Base-by-base conservation (phyloP, 1,284 basidiomycete genomes). In the Omphalotus olearius region DNA sequence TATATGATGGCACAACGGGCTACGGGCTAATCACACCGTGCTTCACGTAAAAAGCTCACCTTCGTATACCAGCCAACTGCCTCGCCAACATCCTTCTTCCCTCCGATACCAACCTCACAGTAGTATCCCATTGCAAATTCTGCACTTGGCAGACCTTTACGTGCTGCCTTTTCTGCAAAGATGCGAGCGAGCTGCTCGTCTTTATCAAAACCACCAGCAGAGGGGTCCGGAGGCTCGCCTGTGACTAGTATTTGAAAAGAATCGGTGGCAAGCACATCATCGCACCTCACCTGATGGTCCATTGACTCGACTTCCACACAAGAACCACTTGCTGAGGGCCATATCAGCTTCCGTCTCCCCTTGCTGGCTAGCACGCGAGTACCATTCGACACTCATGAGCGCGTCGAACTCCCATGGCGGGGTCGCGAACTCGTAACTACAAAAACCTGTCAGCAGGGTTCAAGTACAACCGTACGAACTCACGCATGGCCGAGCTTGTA, bases 101-200 rank as follows among this genome's bases (percentile, higher is more conserved):
- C 79, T 0, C 86, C 88, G 1, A 90, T 82, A 2, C 88, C 87
- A 0, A 90, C 91, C 64, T 95, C 93, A 37, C 76, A 76, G 64
- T 94, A 97, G 65, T 98, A 98, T 0, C 93, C 95, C 79, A 98
- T 85, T 0, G 94, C 94, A 66, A 98, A 98, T 66, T 95, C 90
- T 0, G 92, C 94, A 51, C 81, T 87, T 0, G 91, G 79, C 28
- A 96, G 70, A 0, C 85, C 85, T 57, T 87, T 88, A 50, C 76
- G 71, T 0, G 93, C 93, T 0, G 94, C 92, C 68, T 96, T 96
- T 58, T 93, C 88, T 0, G 94, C 94, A 72, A 97, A 98, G 0
- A 87, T 91, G 60, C 83, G 84, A 0, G 95, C 94, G 1, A 98
- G 75, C 0, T 67, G 71, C 66, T 98, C 94, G 67, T 97, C 93